These are phyloP conservation scores for Suillus americanus DNA, from an alignment of 768 basidiomycete species.

Conservation along the genomic window DNA sequence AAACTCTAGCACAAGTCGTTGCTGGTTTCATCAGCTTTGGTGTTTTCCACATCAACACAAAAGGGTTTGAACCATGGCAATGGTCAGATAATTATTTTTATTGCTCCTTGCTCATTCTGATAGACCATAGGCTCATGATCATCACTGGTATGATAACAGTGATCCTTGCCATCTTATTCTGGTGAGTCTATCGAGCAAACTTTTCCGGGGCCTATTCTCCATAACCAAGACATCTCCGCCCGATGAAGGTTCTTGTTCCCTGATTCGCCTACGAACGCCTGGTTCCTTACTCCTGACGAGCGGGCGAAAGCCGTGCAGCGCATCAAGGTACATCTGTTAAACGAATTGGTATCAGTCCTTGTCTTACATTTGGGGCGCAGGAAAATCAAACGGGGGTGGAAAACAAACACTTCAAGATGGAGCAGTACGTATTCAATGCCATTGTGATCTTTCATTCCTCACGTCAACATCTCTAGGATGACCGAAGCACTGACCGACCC, in stretches of 20 bases:
- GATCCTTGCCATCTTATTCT: constrained; percentile 48
- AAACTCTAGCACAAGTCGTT: constrained; percentile 53
- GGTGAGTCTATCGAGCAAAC: constrained; percentile 33
- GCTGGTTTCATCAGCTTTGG: constrained; percentile 64
- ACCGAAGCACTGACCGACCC: constrained; percentile 59
- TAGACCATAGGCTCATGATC: constrained; percentile 51
- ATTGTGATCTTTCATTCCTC: not conserved
- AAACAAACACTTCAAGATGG: constrained; percentile 71
- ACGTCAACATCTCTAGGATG: constrained; percentile 39
- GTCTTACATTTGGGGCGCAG: constrained; percentile 22
- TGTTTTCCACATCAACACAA: constrained; percentile 52
- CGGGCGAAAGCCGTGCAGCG: constrained; percentile 54
- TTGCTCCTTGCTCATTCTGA: constrained; percentile 11
- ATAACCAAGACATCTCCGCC: not conserved
- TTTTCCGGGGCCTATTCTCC: not conserved
- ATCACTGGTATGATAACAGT: constrained; percentile 59
- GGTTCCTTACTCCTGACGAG: constrained; percentile 63
- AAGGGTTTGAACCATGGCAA: constrained; percentile 62
- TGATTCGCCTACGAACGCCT: constrained; percentile 64
- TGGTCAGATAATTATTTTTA: constrained; percentile 38
- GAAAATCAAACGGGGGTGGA: constrained; percentile 73
- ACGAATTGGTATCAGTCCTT: not conserved
- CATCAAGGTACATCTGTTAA: constrained; percentile 43
- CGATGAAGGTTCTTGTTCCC: constrained; percentile 55
- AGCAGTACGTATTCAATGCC: constrained; percentile 49